Conservation (phyloP, 2,329 filamentous ascomycete genomes). For the Aspergillus unguis region DNA sequence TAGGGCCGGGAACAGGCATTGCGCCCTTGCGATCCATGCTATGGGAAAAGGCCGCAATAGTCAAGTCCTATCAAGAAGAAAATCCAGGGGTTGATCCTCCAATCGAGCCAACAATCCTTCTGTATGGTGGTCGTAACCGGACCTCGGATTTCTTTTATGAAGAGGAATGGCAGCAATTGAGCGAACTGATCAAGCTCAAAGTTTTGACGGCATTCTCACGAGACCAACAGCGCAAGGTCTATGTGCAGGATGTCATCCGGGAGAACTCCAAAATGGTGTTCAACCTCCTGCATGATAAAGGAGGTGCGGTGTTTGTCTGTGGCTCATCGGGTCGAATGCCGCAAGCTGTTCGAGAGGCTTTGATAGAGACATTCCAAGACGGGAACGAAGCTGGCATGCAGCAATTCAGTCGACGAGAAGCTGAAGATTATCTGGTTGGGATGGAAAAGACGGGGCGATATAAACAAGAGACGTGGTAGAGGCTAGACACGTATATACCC, state of each 20-base stretch:
- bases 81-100: conserved; percentile 26
- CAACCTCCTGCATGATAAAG: conserved; percentile 48
- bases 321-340: conserved; percentile 68
- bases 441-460: conserved; percentile 64
- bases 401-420: conserved; percentile 43
- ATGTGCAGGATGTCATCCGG: conserved; percentile 64
- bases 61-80: conserved; percentile 29
- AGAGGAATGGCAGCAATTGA: conserved; percentile 64
- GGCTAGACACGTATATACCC: neutral
- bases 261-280: conserved; percentile 51
- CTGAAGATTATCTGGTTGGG: conserved; percentile 53
- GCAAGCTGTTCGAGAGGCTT: conserved; percentile 62
- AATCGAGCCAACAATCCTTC: conserved; percentile 56
- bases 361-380: conserved; percentile 58
- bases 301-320: conserved; percentile 52
- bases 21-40: conserved; percentile 79
- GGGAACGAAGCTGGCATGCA: conserved; percentile 45
- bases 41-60: conserved; percentile 61
- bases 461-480: conserved; percentile 67
- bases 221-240: conserved; percentile 62
- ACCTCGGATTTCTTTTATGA: conserved; percentile 76
- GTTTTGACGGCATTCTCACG: conserved; percentile 67
- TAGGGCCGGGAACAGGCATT: conserved; percentile 82
- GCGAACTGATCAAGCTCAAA: conserved; percentile 44
- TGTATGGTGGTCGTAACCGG: conserved; percentile 80